A percentile compares a stretch with the other conserved stretches of the same genome.
phyloP scores from a whole-genome alignment of 371 early-diverging fungal species.

The Nematocida sp. region DNA sequence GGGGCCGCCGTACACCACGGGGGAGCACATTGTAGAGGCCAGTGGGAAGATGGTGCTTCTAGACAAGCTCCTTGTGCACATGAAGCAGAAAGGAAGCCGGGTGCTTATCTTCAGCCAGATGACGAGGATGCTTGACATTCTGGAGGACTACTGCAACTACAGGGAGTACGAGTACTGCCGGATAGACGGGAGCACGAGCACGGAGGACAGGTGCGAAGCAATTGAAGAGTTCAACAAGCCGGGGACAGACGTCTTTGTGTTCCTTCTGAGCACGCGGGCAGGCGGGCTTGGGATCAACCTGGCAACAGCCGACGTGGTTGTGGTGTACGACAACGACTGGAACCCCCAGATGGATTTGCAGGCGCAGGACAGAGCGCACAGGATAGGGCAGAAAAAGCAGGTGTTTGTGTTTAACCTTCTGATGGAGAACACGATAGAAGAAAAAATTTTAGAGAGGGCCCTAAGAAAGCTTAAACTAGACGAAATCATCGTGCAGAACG shows the following conservation, averaged over 20 bases:
- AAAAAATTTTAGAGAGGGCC: slow-evolving; percentile 84
- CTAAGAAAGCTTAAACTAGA: slow-evolving; percentile 90
- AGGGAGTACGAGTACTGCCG: slow-evolving; percentile 82
- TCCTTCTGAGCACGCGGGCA: slow-evolving; percentile 70
- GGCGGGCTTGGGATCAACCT: slow-evolving; percentile 97
- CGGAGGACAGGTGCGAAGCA: slow-evolving; percentile 78
- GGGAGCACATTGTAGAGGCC: slow-evolving; percentile 85
- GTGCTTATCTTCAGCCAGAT: slow-evolving; percentile 94
- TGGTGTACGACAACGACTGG: slow-evolving; percentile 99
- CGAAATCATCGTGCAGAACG: slow-evolving; percentile 90
- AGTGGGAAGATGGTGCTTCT: slow-evolving; percentile 94
- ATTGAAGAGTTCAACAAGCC: slow-evolving; percentile 89
- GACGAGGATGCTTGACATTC: slow-evolving; percentile 90
- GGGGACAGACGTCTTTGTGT: slow-evolving; percentile 81
- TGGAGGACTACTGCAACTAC: slow-evolving; percentile 88
- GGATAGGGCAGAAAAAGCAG: slow-evolving; percentile 98
- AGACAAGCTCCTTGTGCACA: slow-evolving; percentile 75
- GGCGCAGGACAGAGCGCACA: slow-evolving; percentile 98
- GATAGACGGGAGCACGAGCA: slow-evolving; percentile 87
- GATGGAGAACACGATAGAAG: slow-evolving; percentile 85
- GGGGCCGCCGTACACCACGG: slow-evolving; percentile 87
- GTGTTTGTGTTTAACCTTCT: slow-evolving; percentile 94
- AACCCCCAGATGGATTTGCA: slow-evolving; percentile 97
- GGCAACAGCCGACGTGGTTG: slow-evolving; percentile 96
- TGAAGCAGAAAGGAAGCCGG: slow-evolving; percentile 81